These are phyloP conservation scores for Pseudisothecium myosuroides DNA, from an alignment of 225 moss, liverwort and hornwort species.

Conservation along the genomic window DNA sequence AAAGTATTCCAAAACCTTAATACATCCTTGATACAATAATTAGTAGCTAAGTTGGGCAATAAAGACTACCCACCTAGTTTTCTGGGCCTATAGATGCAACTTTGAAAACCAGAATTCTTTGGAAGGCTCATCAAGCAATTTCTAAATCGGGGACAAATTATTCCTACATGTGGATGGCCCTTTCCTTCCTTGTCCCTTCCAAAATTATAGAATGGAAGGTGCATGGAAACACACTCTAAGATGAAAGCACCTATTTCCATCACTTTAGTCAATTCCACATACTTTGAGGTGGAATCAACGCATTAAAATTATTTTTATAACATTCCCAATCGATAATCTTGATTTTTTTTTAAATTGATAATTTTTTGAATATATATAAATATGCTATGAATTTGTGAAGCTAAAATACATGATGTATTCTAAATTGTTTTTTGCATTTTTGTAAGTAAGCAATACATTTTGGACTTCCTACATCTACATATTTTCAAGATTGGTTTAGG, in stretches of 20 bases:
- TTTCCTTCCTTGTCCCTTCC: not conserved
- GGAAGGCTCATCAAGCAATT: not conserved
- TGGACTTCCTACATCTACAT: not conserved
- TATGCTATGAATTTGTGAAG: not conserved
- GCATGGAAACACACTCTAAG: not conserved
- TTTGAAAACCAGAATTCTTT: not conserved
- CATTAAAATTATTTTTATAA: not conserved
- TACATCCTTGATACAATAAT: not conserved
- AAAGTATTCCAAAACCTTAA: not conserved
- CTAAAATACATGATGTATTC: not conserved
- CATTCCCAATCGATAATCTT: not conserved
- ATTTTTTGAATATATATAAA: not conserved
- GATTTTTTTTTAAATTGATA: not conserved
- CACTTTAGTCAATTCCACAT: not conserved
- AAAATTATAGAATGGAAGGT: not conserved
- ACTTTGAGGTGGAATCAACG: not conserved
- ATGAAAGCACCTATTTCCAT: not conserved
- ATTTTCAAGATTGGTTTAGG: not conserved
- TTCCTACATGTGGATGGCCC: not conserved
- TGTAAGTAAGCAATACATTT: too few species aligned
- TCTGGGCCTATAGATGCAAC: fast-evolving
- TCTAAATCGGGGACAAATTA: not conserved
- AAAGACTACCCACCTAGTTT: not conserved
- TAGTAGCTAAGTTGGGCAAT: not conserved
- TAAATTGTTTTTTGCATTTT: not conserved